phyloP scores from a whole-genome alignment of 441 rosid genomes.

The Croton laevigatus region DNA sequence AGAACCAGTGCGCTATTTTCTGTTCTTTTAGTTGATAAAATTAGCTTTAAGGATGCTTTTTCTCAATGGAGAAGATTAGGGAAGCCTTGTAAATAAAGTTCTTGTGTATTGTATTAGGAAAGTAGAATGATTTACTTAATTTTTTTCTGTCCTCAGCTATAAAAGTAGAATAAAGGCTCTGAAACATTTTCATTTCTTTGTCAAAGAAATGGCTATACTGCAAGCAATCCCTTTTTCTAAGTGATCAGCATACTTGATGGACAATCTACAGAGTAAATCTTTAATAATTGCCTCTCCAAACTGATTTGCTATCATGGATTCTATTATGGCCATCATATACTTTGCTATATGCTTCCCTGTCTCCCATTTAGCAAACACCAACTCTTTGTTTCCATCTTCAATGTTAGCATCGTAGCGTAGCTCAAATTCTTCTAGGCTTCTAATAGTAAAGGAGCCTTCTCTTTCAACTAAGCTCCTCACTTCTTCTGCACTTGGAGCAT shows the following conservation, averaged over 20 bases:
- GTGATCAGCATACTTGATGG: not conserved
- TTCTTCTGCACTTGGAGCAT: constrained; percentile 1
- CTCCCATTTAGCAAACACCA: not conserved
- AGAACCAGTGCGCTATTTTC: too few relatives aligned
- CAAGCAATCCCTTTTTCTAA: not conserved
- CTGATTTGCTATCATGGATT: constrained; percentile 2
- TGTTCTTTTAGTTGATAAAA: too few relatives aligned
- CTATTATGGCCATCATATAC: not conserved
- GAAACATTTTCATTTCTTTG: not conserved
- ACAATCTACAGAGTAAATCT: not conserved
- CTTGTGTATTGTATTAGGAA: too few relatives aligned
- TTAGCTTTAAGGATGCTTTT: too few relatives aligned
- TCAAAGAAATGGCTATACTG: not conserved
- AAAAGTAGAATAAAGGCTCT: too few relatives aligned
- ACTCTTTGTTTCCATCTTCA: not conserved
- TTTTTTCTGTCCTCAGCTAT: too few relatives aligned
- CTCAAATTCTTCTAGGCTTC: too few relatives aligned
- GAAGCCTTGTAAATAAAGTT: too few relatives aligned
- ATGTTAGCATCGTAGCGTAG: not conserved
- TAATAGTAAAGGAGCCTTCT: not conserved
- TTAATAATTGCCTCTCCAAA: constrained; percentile 9
- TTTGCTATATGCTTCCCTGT: not conserved
- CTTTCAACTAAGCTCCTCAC: not conserved
- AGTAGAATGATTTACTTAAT: too few relatives aligned
- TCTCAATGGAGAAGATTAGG: too few relatives aligned